phyloP scores from a whole-genome alignment of 2,329 filamentous ascomycete species.

The Ophiosphaerella korrae region DNA sequence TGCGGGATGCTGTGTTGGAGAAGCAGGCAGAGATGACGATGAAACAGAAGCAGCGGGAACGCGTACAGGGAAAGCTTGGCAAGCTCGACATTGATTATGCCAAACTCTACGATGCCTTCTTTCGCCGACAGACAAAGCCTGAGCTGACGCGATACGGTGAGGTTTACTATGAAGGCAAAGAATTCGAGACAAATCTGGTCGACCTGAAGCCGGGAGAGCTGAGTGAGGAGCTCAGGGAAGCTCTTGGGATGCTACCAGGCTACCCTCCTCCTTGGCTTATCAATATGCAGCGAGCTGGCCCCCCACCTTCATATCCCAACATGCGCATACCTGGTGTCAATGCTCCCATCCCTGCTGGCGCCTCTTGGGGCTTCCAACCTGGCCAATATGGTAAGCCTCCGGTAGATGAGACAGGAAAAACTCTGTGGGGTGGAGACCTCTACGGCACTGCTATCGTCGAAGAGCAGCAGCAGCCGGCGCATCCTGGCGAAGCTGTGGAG shows the following conservation, averaged over 20 bases:
- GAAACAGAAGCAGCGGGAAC: constrained; percentile 94
- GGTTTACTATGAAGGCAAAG: constrained; percentile 99
- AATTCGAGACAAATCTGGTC: constrained; percentile 92
- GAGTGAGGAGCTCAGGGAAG: constrained; percentile 87
- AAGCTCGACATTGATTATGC: constrained; percentile 98
- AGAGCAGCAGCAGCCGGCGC: constrained; percentile 61
- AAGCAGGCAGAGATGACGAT: constrained; percentile 91
- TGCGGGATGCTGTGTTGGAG: constrained; percentile 94
- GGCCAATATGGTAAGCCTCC: constrained; percentile 97
- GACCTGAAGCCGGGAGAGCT: constrained; percentile 90
- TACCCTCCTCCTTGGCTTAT: constrained; percentile 97
- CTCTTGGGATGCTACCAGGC: constrained; percentile 89
- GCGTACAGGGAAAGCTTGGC: constrained; percentile 94
- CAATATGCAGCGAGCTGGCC: constrained; percentile 92
- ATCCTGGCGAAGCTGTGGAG: constrained; percentile 76
- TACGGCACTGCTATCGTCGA: constrained; percentile 76
- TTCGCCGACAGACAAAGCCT: constrained; percentile 95
- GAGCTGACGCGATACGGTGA: constrained; percentile 93
- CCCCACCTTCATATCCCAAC: constrained; percentile 93
- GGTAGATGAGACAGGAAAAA: constrained; percentile 88
- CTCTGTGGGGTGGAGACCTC: constrained; percentile 91
- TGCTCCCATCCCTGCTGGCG: constrained; percentile 85
- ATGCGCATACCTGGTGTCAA: constrained; percentile 94
- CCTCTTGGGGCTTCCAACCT: constrained; percentile 91
- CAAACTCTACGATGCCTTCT: constrained; percentile 97